phyloP scores from a whole-genome alignment of 148 eudicot species.

The Persicaria maculosa region DNA sequence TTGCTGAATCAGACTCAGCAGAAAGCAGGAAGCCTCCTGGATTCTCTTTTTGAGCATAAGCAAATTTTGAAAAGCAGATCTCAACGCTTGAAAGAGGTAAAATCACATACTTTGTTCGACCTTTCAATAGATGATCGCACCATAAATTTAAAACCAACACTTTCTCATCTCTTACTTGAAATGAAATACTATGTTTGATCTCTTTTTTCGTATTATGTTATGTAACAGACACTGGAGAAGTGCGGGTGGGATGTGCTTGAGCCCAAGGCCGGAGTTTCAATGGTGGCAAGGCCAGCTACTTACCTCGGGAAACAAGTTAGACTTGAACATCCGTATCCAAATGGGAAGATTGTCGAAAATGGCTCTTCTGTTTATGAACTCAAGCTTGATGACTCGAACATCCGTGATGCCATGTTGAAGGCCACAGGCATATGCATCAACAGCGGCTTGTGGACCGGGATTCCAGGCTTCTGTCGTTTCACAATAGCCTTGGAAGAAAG shows the following conservation, averaged over 20 bases:
- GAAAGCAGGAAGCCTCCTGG: slow-evolving; percentile 35
- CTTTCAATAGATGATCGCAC: slow-evolving; percentile 32
- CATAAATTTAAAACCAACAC: slow-evolving; percentile 46
- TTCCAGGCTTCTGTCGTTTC: slow-evolving; percentile 80
- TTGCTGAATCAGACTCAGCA: slow-evolving; percentile 63
- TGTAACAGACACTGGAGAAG: slow-evolving; percentile 52
- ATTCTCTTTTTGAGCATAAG: slow-evolving; percentile 46
- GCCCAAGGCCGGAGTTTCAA: slow-evolving; percentile 64
- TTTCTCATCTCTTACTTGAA: slow-evolving; percentile 24
- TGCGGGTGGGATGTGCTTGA: slow-evolving; percentile 93
- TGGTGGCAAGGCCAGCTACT: slow-evolving; percentile 70
- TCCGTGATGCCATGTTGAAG: slow-evolving; percentile 59
- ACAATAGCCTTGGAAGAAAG: slow-evolving; percentile 66
- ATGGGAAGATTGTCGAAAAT: slow-evolving; percentile 12
- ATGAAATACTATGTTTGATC: slow-evolving; percentile 48
- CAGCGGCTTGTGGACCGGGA: slow-evolving; percentile 78
- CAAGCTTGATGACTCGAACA: slow-evolving; percentile 53
- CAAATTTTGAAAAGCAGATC: slow-evolving; percentile 47
- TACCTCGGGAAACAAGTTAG: slow-evolving; percentile 51
- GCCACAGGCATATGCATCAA: slow-evolving; percentile 81
- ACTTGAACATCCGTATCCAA: slow-evolving; percentile 15
- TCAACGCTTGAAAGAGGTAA: slow-evolving; percentile 68
- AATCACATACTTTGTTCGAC: slow-evolving; percentile 19
- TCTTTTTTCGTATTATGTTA: slow-evolving; percentile 23
- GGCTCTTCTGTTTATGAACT: slow-evolving; percentile 24